Evolutionary conservation across 805 yeast species (phyloP).

Genomic region (Wickerhamiella brachini): DNA sequence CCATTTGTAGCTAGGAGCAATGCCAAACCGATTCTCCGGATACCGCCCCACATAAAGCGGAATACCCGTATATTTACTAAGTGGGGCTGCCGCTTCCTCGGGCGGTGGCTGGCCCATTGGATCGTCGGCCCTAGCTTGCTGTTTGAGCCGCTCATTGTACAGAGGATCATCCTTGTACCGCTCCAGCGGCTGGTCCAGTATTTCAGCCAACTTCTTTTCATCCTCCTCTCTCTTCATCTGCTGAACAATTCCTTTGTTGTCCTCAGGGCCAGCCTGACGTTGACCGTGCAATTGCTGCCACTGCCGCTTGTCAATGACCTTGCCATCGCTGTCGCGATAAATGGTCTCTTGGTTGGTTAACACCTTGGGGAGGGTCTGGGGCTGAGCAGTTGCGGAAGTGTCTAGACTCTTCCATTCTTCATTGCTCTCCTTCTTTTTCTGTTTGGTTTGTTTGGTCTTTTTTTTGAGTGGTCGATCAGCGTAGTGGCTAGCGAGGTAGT

Average conservation of each 20-base stretch:
- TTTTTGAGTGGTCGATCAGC: slow-evolving; percentile 21
- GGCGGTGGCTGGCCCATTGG: background rate
- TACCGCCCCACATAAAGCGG: slow-evolving; percentile 40
- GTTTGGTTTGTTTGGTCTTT: slow-evolving; percentile 16
- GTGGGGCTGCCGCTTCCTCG: background rate
- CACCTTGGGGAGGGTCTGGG: no score
- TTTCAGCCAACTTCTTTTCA: background rate
- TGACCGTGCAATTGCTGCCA: background rate
- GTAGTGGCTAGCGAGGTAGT: slow-evolving; percentile 35
- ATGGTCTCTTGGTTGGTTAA: background rate
- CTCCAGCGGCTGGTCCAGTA: background rate
- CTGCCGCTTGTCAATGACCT: slow-evolving; percentile 4
- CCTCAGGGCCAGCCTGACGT: background rate
- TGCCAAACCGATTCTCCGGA: slow-evolving; percentile 60
- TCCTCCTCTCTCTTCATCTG: background rate
- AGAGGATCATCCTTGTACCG: background rate
- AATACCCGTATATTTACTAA: slow-evolving; percentile 31
- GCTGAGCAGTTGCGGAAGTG: no score
- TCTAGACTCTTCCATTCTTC: background rate
- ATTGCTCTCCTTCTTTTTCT: background rate
- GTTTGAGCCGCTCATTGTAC: background rate
- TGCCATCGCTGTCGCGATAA: background rate
- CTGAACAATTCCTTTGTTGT: background rate
- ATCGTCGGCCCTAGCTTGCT: slow-evolving; percentile 1
- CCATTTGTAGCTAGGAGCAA: slow-evolving; percentile 76